A percentile compares a stretch with the other conserved stretches of the same genome.
Evolutionary conservation across 176 grass and related monocot species (phyloP).

Genomic region (Oropetium thomaeum): DNA sequence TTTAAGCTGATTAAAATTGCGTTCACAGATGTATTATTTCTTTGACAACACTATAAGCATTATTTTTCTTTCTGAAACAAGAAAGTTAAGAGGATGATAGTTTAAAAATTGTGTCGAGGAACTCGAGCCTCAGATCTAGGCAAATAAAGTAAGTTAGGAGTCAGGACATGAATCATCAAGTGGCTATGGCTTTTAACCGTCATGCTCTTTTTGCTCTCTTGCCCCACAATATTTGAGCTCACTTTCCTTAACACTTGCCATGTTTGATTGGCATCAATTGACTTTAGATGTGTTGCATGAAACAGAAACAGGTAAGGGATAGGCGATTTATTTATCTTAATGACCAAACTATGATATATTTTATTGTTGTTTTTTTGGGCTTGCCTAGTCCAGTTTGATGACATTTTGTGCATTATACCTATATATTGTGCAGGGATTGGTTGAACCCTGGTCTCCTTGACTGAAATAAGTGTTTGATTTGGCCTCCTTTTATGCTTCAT

Average conservation of each 20-base stretch:
- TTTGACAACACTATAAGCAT: neutral
- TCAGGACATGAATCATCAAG: neutral
- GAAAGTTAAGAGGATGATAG: neutral
- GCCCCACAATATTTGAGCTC: neutral
- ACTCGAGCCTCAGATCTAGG: too few species aligned
- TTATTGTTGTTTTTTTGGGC: too few species aligned
- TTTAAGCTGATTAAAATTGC: neutral
- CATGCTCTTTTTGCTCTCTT: neutral
- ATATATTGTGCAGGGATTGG: conserved; percentile 75
- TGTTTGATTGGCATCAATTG: neutral
- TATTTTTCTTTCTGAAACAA: neutral
- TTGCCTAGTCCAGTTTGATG: neutral
- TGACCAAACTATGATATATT: too few species aligned
- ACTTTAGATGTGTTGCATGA: neutral
- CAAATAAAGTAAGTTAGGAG: neutral
- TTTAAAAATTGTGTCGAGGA: too few species aligned
- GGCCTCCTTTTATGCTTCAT: neutral
- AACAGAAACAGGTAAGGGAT: neutral
- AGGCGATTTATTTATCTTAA: neutral
- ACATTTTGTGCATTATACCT: conserved; percentile 7
- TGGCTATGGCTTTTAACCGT: neutral
- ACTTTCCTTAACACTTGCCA: neutral
- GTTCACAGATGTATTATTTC: neutral
- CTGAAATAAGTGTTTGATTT: conserved; percentile 41
- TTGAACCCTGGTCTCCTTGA: conserved; percentile 71